A percentile compares a stretch with the other conserved stretches of the same genome.
phyloP scores from a whole-genome alignment of 2,329 filamentous ascomycete genomes.

The Clarireedia sp. region DNA sequence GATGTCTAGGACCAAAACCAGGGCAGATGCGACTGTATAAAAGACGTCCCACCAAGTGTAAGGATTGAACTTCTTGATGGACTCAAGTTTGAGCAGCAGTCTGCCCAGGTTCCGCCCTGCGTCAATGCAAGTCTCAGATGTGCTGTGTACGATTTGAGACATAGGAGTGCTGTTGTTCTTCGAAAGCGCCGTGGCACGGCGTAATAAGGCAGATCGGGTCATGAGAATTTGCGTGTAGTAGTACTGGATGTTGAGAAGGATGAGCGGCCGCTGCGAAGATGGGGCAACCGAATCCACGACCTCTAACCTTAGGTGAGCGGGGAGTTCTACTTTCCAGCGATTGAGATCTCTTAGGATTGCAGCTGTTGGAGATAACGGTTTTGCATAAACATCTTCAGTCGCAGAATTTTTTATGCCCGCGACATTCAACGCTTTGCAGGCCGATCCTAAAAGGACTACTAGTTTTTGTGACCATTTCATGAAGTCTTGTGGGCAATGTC shows the following conservation, averaged over 20 bases:
- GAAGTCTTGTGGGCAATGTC: constrained; percentile 30
- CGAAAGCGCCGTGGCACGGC: not conserved
- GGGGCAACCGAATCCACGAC: not conserved
- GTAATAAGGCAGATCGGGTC: not conserved
- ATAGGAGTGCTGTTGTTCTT: not conserved
- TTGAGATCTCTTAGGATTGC: constrained; percentile 33
- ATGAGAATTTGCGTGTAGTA: not conserved
- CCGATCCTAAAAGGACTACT: constrained; percentile 30
- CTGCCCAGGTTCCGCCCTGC: not conserved
- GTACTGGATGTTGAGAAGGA: not conserved
- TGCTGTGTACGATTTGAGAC: not conserved
- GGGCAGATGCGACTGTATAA: not conserved
- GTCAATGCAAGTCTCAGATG: not conserved
- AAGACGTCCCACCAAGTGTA: not conserved
- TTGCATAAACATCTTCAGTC: constrained; percentile 31
- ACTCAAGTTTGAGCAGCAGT: not conserved
- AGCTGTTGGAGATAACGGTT: constrained; percentile 33
- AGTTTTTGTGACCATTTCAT: constrained; percentile 32
- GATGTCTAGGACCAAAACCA: not conserved
- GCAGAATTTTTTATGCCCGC: constrained; percentile 1
- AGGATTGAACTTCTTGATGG: not conserved
- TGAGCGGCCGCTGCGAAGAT: not conserved
- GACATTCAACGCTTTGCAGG: constrained; percentile 32
- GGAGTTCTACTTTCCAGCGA: constrained; percentile 33
- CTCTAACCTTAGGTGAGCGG: constrained; percentile 28